Conservation (phyloP, 106 monocot species). For the Narthecium ossifragum region DNA sequence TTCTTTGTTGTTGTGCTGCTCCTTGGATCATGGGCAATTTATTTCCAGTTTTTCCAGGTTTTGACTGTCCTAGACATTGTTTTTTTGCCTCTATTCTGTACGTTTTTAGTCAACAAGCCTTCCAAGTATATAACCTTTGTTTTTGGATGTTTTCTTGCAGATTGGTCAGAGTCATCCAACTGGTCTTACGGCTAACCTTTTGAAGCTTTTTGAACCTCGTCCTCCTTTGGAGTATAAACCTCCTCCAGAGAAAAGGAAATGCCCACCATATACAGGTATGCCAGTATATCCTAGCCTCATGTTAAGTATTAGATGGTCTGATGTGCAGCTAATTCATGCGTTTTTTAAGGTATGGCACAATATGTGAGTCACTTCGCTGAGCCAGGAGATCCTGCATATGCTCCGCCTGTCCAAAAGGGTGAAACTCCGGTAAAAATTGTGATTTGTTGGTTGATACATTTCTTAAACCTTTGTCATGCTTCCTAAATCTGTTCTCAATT, state of each 20-base stretch:
- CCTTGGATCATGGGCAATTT: too few species aligned
- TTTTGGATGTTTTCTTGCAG: conserved; percentile 23
- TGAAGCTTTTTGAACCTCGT: conserved; percentile 92
- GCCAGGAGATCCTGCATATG: conserved; percentile 76
- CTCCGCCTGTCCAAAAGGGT: conserved; percentile 64
- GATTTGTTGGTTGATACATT: neutral
- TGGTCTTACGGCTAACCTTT: conserved; percentile 82
- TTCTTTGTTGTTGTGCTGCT: too few species aligned
- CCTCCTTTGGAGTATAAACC: conserved; percentile 81
- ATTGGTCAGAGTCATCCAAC: conserved; percentile 98
- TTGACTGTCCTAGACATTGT: too few species aligned
- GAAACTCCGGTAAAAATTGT: conserved; percentile 64
- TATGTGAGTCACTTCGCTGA: conserved; percentile 80
- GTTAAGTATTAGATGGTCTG: neutral
- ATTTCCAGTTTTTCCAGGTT: too few species aligned
- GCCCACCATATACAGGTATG: conserved; percentile 56
- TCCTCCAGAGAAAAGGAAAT: conserved; percentile 83
- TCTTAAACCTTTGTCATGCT: neutral
- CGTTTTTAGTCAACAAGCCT: too few species aligned
- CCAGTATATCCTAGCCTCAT: neutral
- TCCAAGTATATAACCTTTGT: neutral
- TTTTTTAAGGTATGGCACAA: conserved; percentile 67
- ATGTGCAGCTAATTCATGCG: neutral
- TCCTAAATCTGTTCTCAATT: neutral
- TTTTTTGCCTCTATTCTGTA: too few species aligned